Evolutionary conservation across 2,329 filamentous ascomycete genomes (phyloP).

Genomic region (Cadophora luteo-olivacea): DNA sequence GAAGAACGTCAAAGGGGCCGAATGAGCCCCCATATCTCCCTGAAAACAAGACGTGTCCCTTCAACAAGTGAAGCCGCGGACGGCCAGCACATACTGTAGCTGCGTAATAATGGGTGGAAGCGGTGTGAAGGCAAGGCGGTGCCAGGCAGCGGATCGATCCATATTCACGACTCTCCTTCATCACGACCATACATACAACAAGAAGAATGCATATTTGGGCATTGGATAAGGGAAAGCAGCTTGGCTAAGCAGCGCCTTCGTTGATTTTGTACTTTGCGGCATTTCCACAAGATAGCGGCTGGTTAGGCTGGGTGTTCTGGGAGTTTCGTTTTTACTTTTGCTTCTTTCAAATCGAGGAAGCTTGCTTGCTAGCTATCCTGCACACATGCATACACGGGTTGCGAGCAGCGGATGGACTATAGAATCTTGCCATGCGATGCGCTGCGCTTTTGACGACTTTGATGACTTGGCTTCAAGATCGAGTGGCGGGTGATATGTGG

Average conservation of each 20-base stretch:
- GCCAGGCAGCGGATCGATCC: background rate
- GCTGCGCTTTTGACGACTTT: constrained; percentile 11
- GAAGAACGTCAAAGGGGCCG: constrained; percentile 61
- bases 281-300: constrained; percentile 3
- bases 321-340: constrained; percentile 6
- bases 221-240: constrained; percentile 11
- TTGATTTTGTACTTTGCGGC: constrained; percentile 4
- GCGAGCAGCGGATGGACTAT: constrained; percentile 6
- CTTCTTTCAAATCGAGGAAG: constrained; percentile 1
- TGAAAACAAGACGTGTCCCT: background rate
- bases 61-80: background rate
- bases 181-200: constrained; percentile 12
- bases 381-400: background rate
- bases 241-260: constrained; percentile 9
- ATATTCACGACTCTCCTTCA: constrained; percentile 20
- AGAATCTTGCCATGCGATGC: constrained; percentile 10
- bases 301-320: constrained; percentile 11
- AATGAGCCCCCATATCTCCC: constrained; percentile 46
- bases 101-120: constrained; percentile 14
- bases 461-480: constrained; percentile 10
- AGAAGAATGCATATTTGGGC: constrained; percentile 11
- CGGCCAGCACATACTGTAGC: background rate
- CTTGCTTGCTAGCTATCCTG: background rate
- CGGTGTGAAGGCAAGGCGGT: background rate
- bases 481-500: background rate